Evolutionary conservation across 2,329 filamentous ascomycete genomes (phyloP).

Genomic region (Aciculosporium take): DNA sequence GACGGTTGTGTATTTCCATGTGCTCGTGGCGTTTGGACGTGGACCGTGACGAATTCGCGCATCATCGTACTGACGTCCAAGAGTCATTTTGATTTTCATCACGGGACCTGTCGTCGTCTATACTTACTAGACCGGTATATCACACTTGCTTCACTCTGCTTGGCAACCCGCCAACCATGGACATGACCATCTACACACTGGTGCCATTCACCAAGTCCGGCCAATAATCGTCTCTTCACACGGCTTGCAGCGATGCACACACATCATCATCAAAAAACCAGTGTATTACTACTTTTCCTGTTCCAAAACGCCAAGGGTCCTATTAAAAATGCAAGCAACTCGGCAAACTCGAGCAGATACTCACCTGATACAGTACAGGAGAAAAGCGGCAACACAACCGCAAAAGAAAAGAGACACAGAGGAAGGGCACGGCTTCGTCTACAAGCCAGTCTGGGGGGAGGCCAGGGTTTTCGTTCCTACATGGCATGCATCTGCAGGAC

Average conservation of each 20-base stretch:
- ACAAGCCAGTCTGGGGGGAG: background rate
- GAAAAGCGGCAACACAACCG: background rate
- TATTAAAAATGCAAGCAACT: background rate
- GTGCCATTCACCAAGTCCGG: too few species aligned
- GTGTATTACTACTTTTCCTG: slow-evolving; percentile 5
- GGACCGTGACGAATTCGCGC: too few species aligned
- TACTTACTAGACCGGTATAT: too few species aligned
- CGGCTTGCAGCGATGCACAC: too few species aligned
- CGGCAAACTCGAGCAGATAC: slow-evolving; percentile 3
- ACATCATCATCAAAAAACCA: background rate
- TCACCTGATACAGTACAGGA: slow-evolving; percentile 1
- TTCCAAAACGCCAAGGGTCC: slow-evolving; percentile 1
- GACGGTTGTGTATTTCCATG: too few species aligned
- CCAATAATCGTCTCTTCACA: background rate
- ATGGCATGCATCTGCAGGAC: slow-evolving; percentile 3
- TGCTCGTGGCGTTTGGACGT: too few species aligned
- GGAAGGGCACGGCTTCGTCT: background rate
- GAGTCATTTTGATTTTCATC: too few species aligned
- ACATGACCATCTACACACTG: too few species aligned
- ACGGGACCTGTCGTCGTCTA: too few species aligned
- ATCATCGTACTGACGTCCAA: too few species aligned
- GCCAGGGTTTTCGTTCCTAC: background rate
- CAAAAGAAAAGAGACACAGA: slow-evolving; percentile 9
- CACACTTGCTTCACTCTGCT: too few species aligned
- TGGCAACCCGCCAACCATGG: too few species aligned